Base-by-base conservation (phyloP, 83 land plant genomes). In the Isoetes engelmannii region DNA sequence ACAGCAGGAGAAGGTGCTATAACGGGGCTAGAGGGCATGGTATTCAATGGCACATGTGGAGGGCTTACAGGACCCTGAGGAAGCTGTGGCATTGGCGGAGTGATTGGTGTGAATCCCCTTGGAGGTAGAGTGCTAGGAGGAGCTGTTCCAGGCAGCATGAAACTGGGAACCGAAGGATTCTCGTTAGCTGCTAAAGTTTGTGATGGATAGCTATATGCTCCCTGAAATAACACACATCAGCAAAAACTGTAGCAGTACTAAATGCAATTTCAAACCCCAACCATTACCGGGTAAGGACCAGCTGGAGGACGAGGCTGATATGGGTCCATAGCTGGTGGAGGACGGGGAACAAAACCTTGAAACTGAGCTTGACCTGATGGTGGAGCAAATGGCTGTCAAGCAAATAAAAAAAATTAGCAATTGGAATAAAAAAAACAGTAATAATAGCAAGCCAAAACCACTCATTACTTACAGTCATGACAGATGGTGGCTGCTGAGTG, bases 241-340 rank as follows among this genome's bases (percentile, higher is more conserved):
- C 37, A 28, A 28, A 28, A 28, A 28, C 37, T 28, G 37, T 28
- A 28, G 37, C 37, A 28, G 37, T 28, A 28, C 37, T 28, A 28
- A 28, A 2, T 28, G 37, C 37, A 2, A 28, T 2, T 0, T 28
- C 85, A 54, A 9, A 89, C 93, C 72, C 79, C 88, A 61, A 86
- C 86, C 47, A 55, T 45, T 57, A 49, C 7, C 46, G 72, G 18
- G 37, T 82, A 70, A 61, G 86, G 88, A 63, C 86, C 80, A 68
- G 75, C 84, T 75, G 83, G 69, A 45, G 90, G 73, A 13, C 83
- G 87, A 48, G 77, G 85, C 69, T 80, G 90, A 71, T 84, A 86
- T 71, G 83, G 80, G 49, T 81, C 88, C 42, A 67, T 56, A 10
- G 64, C 67, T 56, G 87, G 77, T 54, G 89, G 84, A 42, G 75